Conservation (phyloP, 1,139 yeast species). For the Blastobotrys capitulatus region DNA sequence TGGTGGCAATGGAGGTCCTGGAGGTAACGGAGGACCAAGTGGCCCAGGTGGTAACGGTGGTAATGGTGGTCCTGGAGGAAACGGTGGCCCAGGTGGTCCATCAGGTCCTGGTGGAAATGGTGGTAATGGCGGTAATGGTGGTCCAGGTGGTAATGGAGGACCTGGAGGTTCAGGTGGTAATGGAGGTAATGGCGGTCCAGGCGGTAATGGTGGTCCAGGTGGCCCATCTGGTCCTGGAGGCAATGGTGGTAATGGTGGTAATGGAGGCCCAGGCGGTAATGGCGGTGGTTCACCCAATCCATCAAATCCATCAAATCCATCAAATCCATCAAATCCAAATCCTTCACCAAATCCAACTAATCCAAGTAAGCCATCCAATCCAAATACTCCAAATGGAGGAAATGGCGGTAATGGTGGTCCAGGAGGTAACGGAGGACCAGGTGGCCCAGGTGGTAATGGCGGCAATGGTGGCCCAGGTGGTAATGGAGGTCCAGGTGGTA, state of each 20-base stretch:
- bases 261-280: constrained; percentile 4
- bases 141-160: not conserved
- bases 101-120: not conserved
- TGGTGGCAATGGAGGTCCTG: constrained; percentile 2
- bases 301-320: no score
- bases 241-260: constrained; percentile 2
- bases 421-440: constrained; percentile 6
- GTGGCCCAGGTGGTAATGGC: constrained; percentile 3
- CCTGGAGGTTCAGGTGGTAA: constrained; percentile 1
- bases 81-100: not conserved
- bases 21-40: constrained; percentile 1
- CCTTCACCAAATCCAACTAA: not conserved
- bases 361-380: not conserved
- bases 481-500: not conserved
- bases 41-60: constrained; percentile 5
- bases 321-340: not conserved
- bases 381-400: not conserved
- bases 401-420: constrained; percentile 1
- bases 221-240: constrained; percentile 1
- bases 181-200: constrained; percentile 3
- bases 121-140: constrained; percentile 1
- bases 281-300: not conserved
- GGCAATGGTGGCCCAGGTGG: constrained; percentile 8
- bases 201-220: constrained; percentile 7
- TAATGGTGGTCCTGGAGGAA: no score